Evolutionary conservation across 306 rosid genomes (phyloP).

Genomic region (Cicer arietinum): DNA sequence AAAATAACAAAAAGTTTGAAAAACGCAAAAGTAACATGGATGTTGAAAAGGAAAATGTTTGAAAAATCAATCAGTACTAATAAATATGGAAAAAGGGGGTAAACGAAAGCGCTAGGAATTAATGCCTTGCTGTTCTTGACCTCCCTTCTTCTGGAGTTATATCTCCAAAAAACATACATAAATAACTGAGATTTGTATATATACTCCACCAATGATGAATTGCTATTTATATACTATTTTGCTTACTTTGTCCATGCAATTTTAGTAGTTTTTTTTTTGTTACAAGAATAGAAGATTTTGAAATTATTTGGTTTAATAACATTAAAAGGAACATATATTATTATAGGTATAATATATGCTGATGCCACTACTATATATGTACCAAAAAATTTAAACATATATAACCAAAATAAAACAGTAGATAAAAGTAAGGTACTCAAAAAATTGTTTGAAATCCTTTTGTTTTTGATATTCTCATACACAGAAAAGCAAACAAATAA

Average conservation of each 20-base stretch:
- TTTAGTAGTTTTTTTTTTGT: background rate
- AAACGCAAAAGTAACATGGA: background rate
- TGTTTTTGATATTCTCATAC: conserved; percentile 41
- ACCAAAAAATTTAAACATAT: background rate
- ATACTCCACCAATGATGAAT: background rate
- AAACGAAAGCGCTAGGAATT: background rate
- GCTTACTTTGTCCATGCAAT: conserved; percentile 15
- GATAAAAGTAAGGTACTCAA: background rate
- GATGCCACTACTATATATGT: background rate
- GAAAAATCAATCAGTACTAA: background rate
- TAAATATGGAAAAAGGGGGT: background rate
- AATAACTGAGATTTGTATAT: conserved; percentile 40
- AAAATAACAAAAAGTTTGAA: background rate
- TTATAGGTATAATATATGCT: too few relatives aligned
- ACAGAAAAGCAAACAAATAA: background rate
- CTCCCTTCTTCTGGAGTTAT: conserved; percentile 24
- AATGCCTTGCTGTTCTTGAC: conserved; percentile 33
- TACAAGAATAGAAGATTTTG: background rate
- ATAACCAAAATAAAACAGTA: background rate
- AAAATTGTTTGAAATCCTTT: conserved; percentile 37
- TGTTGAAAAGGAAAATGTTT: background rate
- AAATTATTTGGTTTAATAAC: conserved; percentile 13
- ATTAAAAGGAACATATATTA: background rate
- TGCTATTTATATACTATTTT: conserved; percentile 18
- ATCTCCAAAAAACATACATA: conserved; percentile 40